A percentile compares a stretch with the other conserved stretches of the same genome.
phyloP scores from a whole-genome alignment of 495 filamentous ascomycete species.

The Neurospora sp. region DNA sequence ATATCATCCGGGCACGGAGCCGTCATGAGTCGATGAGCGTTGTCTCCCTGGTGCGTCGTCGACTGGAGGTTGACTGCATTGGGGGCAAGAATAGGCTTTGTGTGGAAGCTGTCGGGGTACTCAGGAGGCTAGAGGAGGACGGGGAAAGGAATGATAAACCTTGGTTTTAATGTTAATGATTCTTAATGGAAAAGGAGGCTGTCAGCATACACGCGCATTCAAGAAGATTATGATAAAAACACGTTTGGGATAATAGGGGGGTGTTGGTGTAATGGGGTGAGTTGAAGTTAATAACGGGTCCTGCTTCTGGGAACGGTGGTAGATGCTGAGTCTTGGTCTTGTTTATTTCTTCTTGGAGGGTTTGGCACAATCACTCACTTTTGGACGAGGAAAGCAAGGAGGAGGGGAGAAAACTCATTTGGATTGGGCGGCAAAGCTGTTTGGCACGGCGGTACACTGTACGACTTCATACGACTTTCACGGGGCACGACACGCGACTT shows the following conservation, averaged over 20 bases:
- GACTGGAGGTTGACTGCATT: conserved; percentile 31
- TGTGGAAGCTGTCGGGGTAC: conserved; percentile 33
- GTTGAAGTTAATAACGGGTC: not conserved
- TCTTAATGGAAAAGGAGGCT: not conserved
- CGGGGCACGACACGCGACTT: not conserved
- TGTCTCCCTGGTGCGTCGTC: conserved; percentile 27
- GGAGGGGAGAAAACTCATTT: not conserved
- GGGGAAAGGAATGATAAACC: conserved; percentile 11
- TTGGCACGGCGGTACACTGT: not conserved
- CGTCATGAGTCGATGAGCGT: conserved; percentile 27
- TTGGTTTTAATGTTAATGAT: conserved; percentile 25
- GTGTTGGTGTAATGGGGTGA: not conserved
- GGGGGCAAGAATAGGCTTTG: conserved; percentile 30
- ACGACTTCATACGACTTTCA: not conserved
- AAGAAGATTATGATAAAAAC: not conserved
- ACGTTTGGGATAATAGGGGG: not conserved
- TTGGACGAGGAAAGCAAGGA: not conserved
- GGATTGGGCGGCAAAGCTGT: not conserved
- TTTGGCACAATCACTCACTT: not conserved
- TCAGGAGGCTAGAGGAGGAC: conserved; percentile 35
- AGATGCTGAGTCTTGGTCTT: not conserved
- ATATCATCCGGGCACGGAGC: conserved; percentile 17
- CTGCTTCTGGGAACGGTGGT: not conserved
- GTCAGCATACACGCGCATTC: not conserved
- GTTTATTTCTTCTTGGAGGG: not conserved